phyloP scores from a whole-genome alignment of 2,329 filamentous ascomycete species.

The Fusarium staphyleae region DNA sequence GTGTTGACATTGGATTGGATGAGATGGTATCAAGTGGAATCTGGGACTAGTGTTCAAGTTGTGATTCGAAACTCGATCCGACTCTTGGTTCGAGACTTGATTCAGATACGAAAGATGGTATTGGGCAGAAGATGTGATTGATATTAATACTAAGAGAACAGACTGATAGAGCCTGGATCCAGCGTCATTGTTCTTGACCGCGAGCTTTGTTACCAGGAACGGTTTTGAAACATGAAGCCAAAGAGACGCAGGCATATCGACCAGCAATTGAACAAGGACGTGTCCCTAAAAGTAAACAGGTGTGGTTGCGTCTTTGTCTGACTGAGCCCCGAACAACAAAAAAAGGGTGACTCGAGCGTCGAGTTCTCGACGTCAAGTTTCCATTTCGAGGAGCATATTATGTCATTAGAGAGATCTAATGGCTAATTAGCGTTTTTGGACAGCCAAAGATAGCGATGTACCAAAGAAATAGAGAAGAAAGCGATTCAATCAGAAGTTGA shows the following conservation, averaged over 20 bases:
- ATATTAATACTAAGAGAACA: slow-evolving; percentile 19
- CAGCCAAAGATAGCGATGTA: slow-evolving; percentile 4
- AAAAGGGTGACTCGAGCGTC: slow-evolving; percentile 7
- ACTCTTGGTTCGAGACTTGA: neutral
- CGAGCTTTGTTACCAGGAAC: slow-evolving; percentile 24
- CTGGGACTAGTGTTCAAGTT: neutral
- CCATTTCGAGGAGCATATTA: slow-evolving; percentile 22
- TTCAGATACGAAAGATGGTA: neutral
- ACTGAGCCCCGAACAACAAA: slow-evolving; percentile 5
- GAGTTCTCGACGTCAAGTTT: slow-evolving; percentile 7
- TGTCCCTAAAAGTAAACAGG: neutral
- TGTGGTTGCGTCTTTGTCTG: slow-evolving; percentile 29
- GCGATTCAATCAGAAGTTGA: slow-evolving; percentile 36
- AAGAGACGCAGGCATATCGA: neutral
- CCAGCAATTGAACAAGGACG: slow-evolving; percentile 17
- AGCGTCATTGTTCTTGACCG: slow-evolving; percentile 14
- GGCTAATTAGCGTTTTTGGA: slow-evolving; percentile 22
- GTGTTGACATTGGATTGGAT: neutral
- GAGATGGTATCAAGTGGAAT: neutral
- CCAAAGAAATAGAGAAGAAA: slow-evolving; percentile 8
- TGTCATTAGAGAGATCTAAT: slow-evolving; percentile 7
- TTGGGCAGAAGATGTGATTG: neutral
- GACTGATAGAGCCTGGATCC: neutral
- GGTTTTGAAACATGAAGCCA: slow-evolving; percentile 4
- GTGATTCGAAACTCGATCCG: neutral